A percentile compares a stretch with the other conserved stretches of the same genome.
These are phyloP conservation scores for Dimargaris xerosporica DNA, from an alignment of 192 early-diverging fungal genomes.

Conservation along the genomic window DNA sequence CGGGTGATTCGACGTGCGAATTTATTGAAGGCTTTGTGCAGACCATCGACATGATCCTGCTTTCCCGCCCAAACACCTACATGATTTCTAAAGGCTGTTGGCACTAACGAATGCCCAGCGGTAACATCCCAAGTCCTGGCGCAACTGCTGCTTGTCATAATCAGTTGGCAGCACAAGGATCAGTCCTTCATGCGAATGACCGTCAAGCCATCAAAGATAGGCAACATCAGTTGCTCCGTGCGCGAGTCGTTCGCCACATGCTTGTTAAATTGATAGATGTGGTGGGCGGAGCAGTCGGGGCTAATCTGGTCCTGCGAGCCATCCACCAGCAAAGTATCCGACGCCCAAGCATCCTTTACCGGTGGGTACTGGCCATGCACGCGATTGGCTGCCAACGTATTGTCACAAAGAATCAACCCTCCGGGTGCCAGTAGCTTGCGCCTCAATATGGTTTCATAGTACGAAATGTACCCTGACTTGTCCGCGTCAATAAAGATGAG, in stretches of 20 bases:
- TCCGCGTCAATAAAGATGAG: conserved; percentile 57
- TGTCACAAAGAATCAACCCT: conserved; percentile 54
- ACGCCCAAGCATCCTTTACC: conserved; percentile 1
- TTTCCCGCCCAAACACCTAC: no score
- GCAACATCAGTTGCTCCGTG: conserved; percentile 38
- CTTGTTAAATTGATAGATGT: conserved; percentile 42
- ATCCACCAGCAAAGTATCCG: neutral
- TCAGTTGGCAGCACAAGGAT: neutral
- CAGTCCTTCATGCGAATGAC: conserved; percentile 11
- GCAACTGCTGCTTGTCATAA: no score
- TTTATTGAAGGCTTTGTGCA: no score
- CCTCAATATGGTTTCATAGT: conserved; percentile 48
- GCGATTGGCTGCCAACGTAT: conserved; percentile 16
- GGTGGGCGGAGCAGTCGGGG: conserved; percentile 4
- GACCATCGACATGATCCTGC: no score
- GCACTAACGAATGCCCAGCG: no score
- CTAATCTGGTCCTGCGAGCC: neutral
- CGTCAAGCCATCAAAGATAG: conserved; percentile 47
- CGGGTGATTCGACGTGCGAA: no score
- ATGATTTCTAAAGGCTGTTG: no score
- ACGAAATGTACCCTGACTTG: conserved; percentile 44
- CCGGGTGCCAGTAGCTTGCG: conserved; percentile 32
- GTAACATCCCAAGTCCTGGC: no score
- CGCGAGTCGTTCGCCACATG: conserved; percentile 40
- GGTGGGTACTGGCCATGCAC: conserved; percentile 11